Evolutionary conservation across 208 protist species (phyloP), one percentile per base, ranked within the genome.

Genomic region (Acanthamoeba quina): DNA sequence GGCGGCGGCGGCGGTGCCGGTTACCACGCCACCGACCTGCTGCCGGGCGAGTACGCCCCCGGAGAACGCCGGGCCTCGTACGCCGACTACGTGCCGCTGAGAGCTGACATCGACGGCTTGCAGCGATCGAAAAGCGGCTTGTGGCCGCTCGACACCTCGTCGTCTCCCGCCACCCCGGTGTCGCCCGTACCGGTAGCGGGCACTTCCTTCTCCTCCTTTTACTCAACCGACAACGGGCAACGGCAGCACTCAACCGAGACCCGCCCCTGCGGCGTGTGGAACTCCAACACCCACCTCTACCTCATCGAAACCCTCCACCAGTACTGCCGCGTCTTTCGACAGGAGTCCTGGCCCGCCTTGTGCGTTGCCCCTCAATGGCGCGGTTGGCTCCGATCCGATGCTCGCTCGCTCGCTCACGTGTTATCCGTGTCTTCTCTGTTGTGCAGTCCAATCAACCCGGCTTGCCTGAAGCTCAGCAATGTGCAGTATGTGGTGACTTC

Each of bases 401-500:
- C n/a, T n/a, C n/a, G 19, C 54, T 58, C 54, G 19, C 54, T 24
- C 54, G 17, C 19, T 58, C 17, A 24, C 54, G 54, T 58, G 49
- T 17, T 17, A 9, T 34, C 21, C 34, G 2, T 83, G n/a, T 49
- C 44, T 19, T 2, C 9, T 31, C 24, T 56, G 34, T 9, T 29
- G n/a, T 10, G 15, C 21, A 37, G 21, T 41, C 78, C 78, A 10
- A 86, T 86, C 78, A 86, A 91, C 34, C 85, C 85, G 31, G 85
- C 85, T n/a, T 91, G 60, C 60, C 21, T 91, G 6, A 74, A 91
- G 37, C 34, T 76, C 0, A 49, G 85, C 37, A 91, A 72, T 19
- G 17, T 91, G 17, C 85, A 74, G n/a, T 91, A 91, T 26, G 37
- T 91, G 7, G 19, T 89, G 24, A 21, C 85, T 10, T 47, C 85